A percentile compares a stretch with the other conserved stretches of the same genome.
Evolutionary conservation across 192 early-diverging fungal genomes (phyloP).

Genomic region (Podila horticola): DNA sequence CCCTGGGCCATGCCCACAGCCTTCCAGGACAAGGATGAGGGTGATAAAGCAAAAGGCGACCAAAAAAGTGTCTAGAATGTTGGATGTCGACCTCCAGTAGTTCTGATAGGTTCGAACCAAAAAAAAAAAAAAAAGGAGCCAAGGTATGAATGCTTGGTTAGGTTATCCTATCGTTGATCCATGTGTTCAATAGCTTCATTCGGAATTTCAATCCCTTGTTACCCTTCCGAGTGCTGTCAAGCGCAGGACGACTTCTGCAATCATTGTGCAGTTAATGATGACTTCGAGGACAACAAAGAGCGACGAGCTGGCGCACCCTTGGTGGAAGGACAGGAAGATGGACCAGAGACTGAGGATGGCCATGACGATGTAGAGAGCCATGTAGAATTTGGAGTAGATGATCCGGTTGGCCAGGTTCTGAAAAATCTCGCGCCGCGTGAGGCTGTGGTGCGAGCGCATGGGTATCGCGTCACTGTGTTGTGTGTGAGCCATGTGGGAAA

Average conservation of each 20-base stretch:
- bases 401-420: conserved; percentile 68
- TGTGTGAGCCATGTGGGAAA: too few relatives aligned
- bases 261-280: conserved; percentile 80
- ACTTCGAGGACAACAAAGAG: conserved; percentile 78
- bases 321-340: conserved; percentile 54
- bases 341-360: conserved; percentile 60
- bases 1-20: conserved; percentile 65
- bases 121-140: neutral
- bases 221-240: conserved; percentile 72
- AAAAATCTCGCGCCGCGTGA: conserved; percentile 59
- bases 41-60: conserved; percentile 76
- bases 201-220: neutral
- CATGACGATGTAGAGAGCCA: conserved; percentile 63
- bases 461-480: conserved; percentile 29
- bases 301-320: conserved; percentile 56
- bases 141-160: neutral
- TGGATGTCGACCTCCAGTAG: conserved; percentile 76
- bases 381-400: conserved; percentile 70
- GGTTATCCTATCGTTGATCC: neutral
- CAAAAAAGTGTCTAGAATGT: conserved; percentile 76
- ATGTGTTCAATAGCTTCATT: neutral
- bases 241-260: conserved; percentile 74
- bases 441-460: conserved; percentile 58
- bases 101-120: conserved; percentile 25
- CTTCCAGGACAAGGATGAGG: conserved; percentile 70